These are phyloP conservation scores for Barnettozyma siamensis DNA, from an alignment of 805 yeast species.

Conservation along the genomic window DNA sequence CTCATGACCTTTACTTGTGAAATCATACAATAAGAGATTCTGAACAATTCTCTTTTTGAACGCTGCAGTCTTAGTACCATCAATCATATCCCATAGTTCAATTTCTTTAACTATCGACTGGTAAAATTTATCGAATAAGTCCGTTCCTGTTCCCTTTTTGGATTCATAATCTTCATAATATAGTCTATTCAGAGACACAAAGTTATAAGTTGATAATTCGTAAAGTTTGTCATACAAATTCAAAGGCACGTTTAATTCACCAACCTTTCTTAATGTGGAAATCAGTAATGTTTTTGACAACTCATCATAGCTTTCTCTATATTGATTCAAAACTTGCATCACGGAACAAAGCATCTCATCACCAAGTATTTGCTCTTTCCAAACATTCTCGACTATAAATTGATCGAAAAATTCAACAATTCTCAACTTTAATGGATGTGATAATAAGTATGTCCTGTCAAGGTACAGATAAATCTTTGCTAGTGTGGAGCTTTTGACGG, in stretches of 20 bases:
- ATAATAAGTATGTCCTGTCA: constrained; percentile 23
- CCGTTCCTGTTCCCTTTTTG: not conserved
- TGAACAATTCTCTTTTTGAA: constrained; percentile 3
- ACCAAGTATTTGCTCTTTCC: not conserved
- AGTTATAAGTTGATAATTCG: not conserved
- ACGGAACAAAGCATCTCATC: not conserved
- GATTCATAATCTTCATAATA: not conserved
- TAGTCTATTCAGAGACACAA: not conserved
- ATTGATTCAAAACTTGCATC: not conserved
- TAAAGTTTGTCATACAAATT: no score
- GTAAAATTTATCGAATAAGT: not conserved
- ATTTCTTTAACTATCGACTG: constrained; percentile 7
- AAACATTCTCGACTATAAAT: constrained; percentile 4
- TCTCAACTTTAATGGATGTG: constrained; percentile 21
- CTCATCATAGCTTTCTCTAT: not conserved
- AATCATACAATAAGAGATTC: constrained; percentile 9
- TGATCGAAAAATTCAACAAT: constrained; percentile 6
- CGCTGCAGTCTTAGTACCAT: not conserved
- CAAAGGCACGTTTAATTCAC: not conserved
- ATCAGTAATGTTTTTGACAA: no score
- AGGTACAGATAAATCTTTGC: constrained; percentile 17
- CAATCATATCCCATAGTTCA: constrained; percentile 12
- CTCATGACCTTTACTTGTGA: constrained; percentile 1
- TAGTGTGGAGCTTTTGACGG: constrained; percentile 7
- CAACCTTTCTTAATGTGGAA: not conserved